Evolutionary conservation across 2,329 filamentous ascomycete species (phyloP), one percentile per base, ranked within the genome.

Genomic region (Arthrobotrys conoides): DNA sequence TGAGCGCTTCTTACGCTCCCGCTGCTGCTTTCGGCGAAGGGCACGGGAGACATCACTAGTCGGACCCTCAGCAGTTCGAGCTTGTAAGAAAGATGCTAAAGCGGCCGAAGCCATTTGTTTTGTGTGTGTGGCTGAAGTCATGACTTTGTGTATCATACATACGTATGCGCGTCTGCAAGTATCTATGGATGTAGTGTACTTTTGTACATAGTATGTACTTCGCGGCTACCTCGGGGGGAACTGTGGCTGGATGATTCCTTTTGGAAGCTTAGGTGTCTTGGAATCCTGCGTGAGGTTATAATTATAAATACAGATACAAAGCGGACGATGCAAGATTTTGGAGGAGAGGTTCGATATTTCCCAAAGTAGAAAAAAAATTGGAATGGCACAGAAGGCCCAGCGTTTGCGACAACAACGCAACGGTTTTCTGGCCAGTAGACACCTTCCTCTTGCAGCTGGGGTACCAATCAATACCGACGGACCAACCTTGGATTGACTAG

Each of bases 21-120:
- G 61, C 33, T 78, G 75, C 20, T 64, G 63, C 64, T 78, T 78
- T 46, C 75, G 63, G 10, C 75, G 75, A 38, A 78, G 75, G 9
- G 68, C 75, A 27, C 75, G 75, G 27, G 75, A 78, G 53, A 63
- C 53, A 33, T 72, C 68, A 41, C 75, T 65, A 5, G 75, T 49
- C 14, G 68, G 75, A 59, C 55, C 68, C 53, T 78, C 22, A 57
- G 68, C 63, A n/a, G 67, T 64, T 57, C 75, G 75, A 14, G 53
- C 63, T 27, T 63, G 68, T 20, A 78, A 41, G 38, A 78, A 67
- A 6, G 75, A 71, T 6, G 75, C 33, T 24, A 78, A 44, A 3
- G 75, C 61, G n/a, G 63, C 24, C 8, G 75, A 72, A 16, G 75
- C 75, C 44, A 72, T 61, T 48, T 65, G 63, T 38, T 59, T 78